Base-by-base conservation (phyloP, 2,329 filamentous ascomycete genomes). In the Harringtonia aguacate region DNA sequence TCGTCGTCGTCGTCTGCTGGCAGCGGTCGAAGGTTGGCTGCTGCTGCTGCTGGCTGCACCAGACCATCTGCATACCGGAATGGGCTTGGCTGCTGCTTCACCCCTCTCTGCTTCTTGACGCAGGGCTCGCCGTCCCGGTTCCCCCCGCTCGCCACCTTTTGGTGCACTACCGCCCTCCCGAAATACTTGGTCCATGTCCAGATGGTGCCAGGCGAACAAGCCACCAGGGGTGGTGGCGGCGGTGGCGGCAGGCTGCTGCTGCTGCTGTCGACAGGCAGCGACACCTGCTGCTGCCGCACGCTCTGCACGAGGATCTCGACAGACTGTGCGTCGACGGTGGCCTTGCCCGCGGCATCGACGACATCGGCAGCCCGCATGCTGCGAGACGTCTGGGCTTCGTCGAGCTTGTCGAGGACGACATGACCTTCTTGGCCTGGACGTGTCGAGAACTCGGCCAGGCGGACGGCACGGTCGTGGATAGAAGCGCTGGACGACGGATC, bases 181-280 rank as follows among this genome's bases (percentile, higher is more conserved):
- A 40, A 54, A 45, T 54, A 54, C 42, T 48, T 48, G n/a, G 52
- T 54, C 49, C 49, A 52, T 21, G 41, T n/a, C 29, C 39, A 33
- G 8, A 46, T 4, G 2, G 41, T 48, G 10, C 37, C 42, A 1
- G 46, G 45, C 17, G 35, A 13, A 9, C 31, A 45, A 18, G 33
- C 17, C n/a, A 36, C 21, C n/a, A 34, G 29, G 4, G 30, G 39
- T 13, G 28, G 4, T 8, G 13, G 28, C 8, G 22, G 10, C 5
- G n/a, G n/a, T 8, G 20, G n/a, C 13, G 9, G 17, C 12, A 18
- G 31, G 21, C 35, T 31, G 29, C 27, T 17, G 22, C 8, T n/a
- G 21, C 17, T 24, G 8, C n/a, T n/a, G n/a, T n/a, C n/a, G n/a
- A n/a, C n/a, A n/a, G n/a, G n/a, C n/a, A n/a, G n/a, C 3, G 5